phyloP scores from a whole-genome alignment of 306 rosid species.

The Echinosophora koreensis region DNA sequence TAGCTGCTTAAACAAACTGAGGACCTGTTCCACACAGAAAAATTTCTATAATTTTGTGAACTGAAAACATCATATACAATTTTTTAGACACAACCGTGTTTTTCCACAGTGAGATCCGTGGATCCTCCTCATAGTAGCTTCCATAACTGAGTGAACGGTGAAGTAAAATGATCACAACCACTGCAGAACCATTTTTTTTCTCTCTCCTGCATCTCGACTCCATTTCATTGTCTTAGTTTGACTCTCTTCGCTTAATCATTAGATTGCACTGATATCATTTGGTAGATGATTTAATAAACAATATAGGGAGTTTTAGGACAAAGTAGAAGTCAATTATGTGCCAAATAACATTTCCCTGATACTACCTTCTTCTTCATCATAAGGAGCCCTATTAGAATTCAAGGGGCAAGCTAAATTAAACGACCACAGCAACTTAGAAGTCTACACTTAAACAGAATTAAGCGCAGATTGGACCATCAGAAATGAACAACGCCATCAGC shows the following conservation, averaged over 20 bases:
- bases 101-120: background rate
- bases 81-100: background rate
- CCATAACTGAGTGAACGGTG: background rate
- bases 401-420: slow-evolving; percentile 24
- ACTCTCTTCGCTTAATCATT: slow-evolving; percentile 3
- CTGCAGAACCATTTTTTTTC: background rate
- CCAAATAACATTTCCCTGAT: slow-evolving; percentile 41
- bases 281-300: slow-evolving; percentile 23
- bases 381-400: slow-evolving; percentile 46
- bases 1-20: background rate
- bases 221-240: slow-evolving; percentile 13
- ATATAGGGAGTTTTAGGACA: slow-evolving; percentile 33
- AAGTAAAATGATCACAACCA: slow-evolving; percentile 25
- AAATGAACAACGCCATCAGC: slow-evolving; percentile 62
- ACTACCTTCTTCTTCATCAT: slow-evolving; percentile 38
- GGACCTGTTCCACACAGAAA: slow-evolving; percentile 4
- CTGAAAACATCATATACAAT: background rate
- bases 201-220: background rate
- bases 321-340: slow-evolving; percentile 33
- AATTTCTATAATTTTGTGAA: background rate
- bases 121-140: slow-evolving; percentile 3
- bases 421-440: slow-evolving; percentile 37
- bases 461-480: slow-evolving; percentile 37
- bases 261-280: slow-evolving; percentile 25
- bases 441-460: slow-evolving; percentile 39